Evolutionary conservation across 345 rosid genomes (phyloP), one percentile per base, ranked within the genome.

Genomic region (Eutrema japonicum): DNA sequence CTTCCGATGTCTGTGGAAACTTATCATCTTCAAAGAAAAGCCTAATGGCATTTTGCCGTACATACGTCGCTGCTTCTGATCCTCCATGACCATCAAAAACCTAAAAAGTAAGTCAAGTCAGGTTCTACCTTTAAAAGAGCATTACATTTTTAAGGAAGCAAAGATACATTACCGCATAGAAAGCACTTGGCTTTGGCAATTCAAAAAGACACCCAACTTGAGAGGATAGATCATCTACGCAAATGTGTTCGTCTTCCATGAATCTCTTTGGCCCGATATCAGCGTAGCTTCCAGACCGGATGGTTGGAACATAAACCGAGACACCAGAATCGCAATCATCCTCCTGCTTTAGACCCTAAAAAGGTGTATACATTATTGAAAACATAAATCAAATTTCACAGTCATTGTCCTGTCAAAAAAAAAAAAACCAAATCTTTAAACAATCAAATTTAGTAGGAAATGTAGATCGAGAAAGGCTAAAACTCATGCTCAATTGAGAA

Each of bases 11-110:
- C 64, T 76, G 82, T 8, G 89, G 95, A 47, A 91, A 58, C 40
- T 77, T 80, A 18, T 78, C 82, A 66, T 88, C 92, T 68, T 87
- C 88, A 57, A 95, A 86, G 66, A 91, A 89, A 29, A 89, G 75
- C 66, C 77, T 88, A 66, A 83, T 81, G 4, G 92, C 90, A 68
- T 95, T 91, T 75, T 81, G 73, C 64, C 86, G 84, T 65, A 91
- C 48, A 37, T 86, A 89, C 8, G 90, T 71, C 56, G 99, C 96
- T 13, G 99, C 99, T 53, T 89, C 93, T 57, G 91, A 79, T 51
- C 97, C 96, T 59, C 96, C 93, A 75, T 94, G 97, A 32, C 98
- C 96, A 77, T 94, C 98, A 73, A 94, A 94, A 40, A 94, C 80
- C 77, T 71, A 33, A 42, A 66, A 46, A 45, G 11, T 2, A 75